phyloP scores from a whole-genome alignment of 1,284 basidiomycete species.

The Bjerkandera adusta region DNA sequence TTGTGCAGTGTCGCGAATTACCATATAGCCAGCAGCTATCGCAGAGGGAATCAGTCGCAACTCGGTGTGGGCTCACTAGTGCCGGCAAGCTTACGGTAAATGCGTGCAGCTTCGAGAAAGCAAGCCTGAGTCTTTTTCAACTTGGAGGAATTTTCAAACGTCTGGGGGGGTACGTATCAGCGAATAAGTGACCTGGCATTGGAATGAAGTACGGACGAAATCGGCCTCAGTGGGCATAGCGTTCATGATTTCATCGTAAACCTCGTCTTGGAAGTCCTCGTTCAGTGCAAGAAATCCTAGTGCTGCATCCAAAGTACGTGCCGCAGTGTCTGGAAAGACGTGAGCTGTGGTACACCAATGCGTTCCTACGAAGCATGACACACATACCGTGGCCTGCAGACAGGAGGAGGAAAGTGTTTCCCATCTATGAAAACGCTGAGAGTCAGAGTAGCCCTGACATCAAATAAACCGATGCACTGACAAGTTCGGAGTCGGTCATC shows the following conservation, averaged over 20 bases:
- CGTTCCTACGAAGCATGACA: background rate
- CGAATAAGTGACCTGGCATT: too few species aligned
- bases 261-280: slow-evolving; percentile 36
- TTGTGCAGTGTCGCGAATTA: slow-evolving; percentile 30
- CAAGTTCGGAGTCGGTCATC: slow-evolving; percentile 16
- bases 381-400: slow-evolving; percentile 18
- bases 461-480: slow-evolving; percentile 4
- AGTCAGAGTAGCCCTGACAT: background rate
- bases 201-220: slow-evolving; percentile 1
- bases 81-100: slow-evolving; percentile 33
- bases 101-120: slow-evolving; percentile 8
- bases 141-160: slow-evolving; percentile 40
- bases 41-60: slow-evolving; percentile 40
- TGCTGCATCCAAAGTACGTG: slow-evolving; percentile 34
- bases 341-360: background rate
- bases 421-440: slow-evolving; percentile 11
- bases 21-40: slow-evolving; percentile 18
- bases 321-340: slow-evolving; percentile 30
- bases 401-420: slow-evolving; percentile 18
- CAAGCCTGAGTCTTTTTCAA: slow-evolving; percentile 28
- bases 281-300: slow-evolving; percentile 36
- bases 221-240: slow-evolving; percentile 3
- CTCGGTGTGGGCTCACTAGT: slow-evolving; percentile 42
- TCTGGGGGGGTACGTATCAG: too few species aligned
- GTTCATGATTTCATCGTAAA: slow-evolving; percentile 30